phyloP scores from a whole-genome alignment of 1,284 basidiomycete species.

The Vanrija sp. region DNA sequence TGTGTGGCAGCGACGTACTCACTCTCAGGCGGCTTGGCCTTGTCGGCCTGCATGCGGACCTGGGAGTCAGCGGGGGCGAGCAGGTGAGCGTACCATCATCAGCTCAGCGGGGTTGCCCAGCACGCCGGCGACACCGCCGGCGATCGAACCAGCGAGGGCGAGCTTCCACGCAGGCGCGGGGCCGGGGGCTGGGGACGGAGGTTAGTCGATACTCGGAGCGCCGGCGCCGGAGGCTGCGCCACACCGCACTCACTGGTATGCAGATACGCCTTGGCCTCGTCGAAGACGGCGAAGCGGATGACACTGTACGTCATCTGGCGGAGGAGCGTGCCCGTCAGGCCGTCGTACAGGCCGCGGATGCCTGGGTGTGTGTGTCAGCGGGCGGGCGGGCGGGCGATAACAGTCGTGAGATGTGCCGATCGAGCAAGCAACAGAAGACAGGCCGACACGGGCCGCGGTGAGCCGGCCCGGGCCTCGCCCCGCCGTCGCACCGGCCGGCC shows the following conservation, averaged over 20 bases:
- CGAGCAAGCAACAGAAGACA: too few relatives aligned
- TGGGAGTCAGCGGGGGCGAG: too few relatives aligned
- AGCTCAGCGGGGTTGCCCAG: constrained; percentile 86
- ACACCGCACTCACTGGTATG: constrained; percentile 55
- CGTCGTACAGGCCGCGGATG: constrained; percentile 72
- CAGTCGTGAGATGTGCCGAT: not conserved
- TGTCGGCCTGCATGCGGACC: constrained; percentile 78
- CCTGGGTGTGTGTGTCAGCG: constrained; percentile 49
- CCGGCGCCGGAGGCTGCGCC: not conserved
- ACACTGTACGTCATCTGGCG: constrained; percentile 91
- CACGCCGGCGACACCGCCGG: constrained; percentile 74
- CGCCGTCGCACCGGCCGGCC: too few relatives aligned
- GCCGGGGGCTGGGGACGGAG: constrained; percentile 22
- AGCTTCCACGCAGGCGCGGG: constrained; percentile 71
- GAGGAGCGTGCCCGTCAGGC: constrained; percentile 81
- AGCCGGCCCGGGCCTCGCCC: too few relatives aligned
- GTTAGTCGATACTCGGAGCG: not conserved
- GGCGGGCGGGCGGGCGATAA: too few relatives aligned
- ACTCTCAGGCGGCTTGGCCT: constrained; percentile 70
- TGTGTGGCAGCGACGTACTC: constrained; percentile 3
- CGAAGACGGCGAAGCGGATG: constrained; percentile 89
- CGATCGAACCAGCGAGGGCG: constrained; percentile 65
- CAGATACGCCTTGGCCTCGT: constrained; percentile 77
- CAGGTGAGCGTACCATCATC: constrained; percentile 55
- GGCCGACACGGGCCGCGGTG: not conserved